Evolutionary conservation across 2,329 filamentous ascomycete species (phyloP).

Genomic region (Fusarium coffeatum): DNA sequence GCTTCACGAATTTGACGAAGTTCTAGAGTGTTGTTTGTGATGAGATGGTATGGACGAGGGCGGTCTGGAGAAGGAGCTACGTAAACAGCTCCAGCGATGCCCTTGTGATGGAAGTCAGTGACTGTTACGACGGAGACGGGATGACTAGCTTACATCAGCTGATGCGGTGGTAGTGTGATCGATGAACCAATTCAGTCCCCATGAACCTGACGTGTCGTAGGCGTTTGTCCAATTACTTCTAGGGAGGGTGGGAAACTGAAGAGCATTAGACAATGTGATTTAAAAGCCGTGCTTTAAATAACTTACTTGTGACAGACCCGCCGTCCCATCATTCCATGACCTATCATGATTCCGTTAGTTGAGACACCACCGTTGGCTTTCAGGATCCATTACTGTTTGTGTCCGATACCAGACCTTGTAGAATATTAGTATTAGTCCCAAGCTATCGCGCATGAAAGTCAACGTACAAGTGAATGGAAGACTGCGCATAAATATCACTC

Average conservation of each 20-base stretch:
- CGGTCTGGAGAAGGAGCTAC: neutral
- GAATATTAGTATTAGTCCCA: neutral
- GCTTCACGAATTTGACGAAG: neutral
- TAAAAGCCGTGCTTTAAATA: fast-evolving
- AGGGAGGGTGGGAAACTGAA: neutral
- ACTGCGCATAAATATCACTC: neutral
- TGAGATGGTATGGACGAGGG: neutral
- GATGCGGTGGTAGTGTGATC: constrained; percentile 1
- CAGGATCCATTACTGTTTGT: neutral
- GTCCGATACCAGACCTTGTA: neutral
- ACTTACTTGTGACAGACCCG: neutral
- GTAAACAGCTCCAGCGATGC: neutral
- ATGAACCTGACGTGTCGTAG: neutral
- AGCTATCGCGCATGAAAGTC: too few species aligned
- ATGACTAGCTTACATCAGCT: neutral
- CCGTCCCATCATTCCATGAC: neutral
- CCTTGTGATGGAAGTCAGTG: neutral
- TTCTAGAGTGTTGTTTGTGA: constrained; percentile 3
- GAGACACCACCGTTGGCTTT: neutral
- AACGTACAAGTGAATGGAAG: neutral
- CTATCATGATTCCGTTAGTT: neutral
- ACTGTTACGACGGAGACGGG: fast-evolving
- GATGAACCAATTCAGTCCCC: neutral
- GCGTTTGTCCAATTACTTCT: neutral
- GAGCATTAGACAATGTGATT: neutral